Conservation (phyloP, 108 stramenopile genomes). For the Pseudonitzschia pungens region DNA sequence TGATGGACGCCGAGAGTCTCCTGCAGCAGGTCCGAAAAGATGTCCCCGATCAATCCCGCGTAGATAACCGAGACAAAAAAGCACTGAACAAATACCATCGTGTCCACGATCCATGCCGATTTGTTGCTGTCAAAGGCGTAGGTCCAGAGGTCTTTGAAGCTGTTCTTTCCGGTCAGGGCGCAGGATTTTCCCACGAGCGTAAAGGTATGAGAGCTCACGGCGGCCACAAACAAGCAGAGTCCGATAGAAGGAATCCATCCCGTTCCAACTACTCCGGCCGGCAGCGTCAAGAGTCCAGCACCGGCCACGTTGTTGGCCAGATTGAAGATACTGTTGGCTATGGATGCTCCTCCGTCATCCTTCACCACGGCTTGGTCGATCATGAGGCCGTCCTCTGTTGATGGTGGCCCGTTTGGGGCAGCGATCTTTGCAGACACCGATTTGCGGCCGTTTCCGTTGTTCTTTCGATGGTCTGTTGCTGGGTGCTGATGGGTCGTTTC, state of each 20-base stretch:
- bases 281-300: conserved; percentile 43
- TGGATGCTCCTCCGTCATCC: conserved; percentile 25
- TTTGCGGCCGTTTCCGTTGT: too few species aligned
- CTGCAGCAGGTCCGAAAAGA: conserved; percentile 32
- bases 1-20: background rate
- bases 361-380: background rate
- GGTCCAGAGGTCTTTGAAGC: conserved; percentile 42
- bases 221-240: conserved; percentile 19
- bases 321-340: conserved; percentile 41
- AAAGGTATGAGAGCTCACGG: conserved; percentile 34
- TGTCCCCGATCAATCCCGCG: conserved; percentile 42
- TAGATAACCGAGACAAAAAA: conserved; percentile 39
- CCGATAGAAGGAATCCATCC: conserved; percentile 44
- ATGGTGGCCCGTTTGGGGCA: background rate
- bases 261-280: conserved; percentile 41
- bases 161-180: conserved; percentile 23
- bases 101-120: conserved; percentile 39
- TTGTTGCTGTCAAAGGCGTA: conserved; percentile 30
- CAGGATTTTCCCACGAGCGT: conserved; percentile 39
- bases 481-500: too few species aligned
- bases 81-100: conserved; percentile 36
- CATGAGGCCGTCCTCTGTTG: too few species aligned
- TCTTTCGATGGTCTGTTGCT: too few species aligned
- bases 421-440: background rate
- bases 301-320: conserved; percentile 58